These are phyloP conservation scores for Oryza officinalis DNA, from an alignment of 176 grass and related monocot genomes.

Conservation along the genomic window DNA sequence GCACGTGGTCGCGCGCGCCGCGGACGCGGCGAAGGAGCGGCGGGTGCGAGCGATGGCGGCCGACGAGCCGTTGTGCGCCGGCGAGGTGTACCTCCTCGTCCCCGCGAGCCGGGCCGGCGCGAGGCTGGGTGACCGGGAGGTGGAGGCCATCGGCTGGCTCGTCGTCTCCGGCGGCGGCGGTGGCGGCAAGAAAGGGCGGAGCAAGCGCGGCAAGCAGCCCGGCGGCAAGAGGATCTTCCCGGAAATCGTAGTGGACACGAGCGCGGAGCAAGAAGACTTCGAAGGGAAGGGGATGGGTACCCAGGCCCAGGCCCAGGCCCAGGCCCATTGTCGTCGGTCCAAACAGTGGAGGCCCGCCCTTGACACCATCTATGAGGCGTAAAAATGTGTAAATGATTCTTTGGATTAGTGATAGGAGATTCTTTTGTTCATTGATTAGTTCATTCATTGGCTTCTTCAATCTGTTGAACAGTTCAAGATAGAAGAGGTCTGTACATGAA, in stretches of 20 bases:
- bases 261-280: background rate
- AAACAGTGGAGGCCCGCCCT: conserved; percentile 58
- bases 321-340: background rate
- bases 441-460: background rate
- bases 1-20: conserved; percentile 40
- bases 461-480: background rate
- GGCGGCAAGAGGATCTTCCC: conserved; percentile 42
- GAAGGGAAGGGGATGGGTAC: background rate
- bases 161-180: background rate
- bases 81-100: conserved; percentile 60
- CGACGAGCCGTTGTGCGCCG: conserved; percentile 48
- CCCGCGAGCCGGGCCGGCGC: conserved; percentile 35
- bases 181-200: background rate
- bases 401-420: background rate
- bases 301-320: background rate
- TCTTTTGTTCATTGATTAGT: conserved; percentile 15
- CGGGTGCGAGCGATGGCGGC: conserved; percentile 40
- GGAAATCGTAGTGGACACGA: background rate
- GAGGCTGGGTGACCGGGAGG: conserved; percentile 38
- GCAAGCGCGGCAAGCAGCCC: background rate
- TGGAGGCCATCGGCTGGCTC: conserved; percentile 7
- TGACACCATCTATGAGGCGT: conserved; percentile 53
- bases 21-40: conserved; percentile 22
- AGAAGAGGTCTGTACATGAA: background rate
- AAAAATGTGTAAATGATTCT: background rate